A percentile compares a stretch with the other conserved stretches of the same genome.
Evolutionary conservation across 73 alveolate species (phyloP).

Genomic region (Effrenium voratum): DNA sequence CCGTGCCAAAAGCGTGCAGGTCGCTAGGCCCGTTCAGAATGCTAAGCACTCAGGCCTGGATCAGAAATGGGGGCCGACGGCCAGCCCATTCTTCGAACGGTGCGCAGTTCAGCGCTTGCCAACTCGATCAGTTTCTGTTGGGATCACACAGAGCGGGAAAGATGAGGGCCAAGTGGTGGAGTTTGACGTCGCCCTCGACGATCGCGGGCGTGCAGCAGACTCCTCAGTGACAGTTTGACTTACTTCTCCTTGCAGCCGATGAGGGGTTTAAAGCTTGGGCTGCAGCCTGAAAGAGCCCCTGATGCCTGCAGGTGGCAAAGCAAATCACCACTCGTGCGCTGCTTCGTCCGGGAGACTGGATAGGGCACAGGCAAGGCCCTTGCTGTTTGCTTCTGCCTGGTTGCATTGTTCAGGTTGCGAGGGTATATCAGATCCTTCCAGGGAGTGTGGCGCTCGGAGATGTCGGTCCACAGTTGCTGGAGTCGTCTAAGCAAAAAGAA

Average conservation of each 20-base stretch:
- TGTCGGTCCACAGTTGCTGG: neutral
- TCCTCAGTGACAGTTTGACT: neutral
- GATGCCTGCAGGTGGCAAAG: slow-evolving; percentile 57
- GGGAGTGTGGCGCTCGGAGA: slow-evolving; percentile 41
- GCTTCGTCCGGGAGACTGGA: slow-evolving; percentile 93
- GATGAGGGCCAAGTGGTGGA: slow-evolving; percentile 92
- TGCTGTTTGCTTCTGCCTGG: neutral
- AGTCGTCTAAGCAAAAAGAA: too few relatives aligned
- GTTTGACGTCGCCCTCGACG: slow-evolving; percentile 93
- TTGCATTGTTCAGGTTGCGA: slow-evolving; percentile 30
- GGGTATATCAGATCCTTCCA: slow-evolving; percentile 88
- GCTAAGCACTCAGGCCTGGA: slow-evolving; percentile 87
- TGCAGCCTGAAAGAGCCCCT: neutral
- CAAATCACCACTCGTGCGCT: slow-evolving; percentile 90
- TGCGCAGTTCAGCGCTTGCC: neutral
- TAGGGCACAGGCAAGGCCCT: slow-evolving; percentile 42
- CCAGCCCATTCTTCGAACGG: slow-evolving; percentile 86
- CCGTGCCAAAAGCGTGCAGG: too few relatives aligned
- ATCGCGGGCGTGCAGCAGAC: slow-evolving; percentile 73
- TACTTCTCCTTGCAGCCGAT: neutral
- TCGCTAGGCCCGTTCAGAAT: too few relatives aligned
- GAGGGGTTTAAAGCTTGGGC: too few relatives aligned
- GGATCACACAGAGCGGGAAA: too few relatives aligned
- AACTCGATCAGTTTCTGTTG: neutral
- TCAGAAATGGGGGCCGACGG: slow-evolving; percentile 87